Conservation (phyloP, 441 rosid genomes). For the Jatropha podagrica region DNA sequence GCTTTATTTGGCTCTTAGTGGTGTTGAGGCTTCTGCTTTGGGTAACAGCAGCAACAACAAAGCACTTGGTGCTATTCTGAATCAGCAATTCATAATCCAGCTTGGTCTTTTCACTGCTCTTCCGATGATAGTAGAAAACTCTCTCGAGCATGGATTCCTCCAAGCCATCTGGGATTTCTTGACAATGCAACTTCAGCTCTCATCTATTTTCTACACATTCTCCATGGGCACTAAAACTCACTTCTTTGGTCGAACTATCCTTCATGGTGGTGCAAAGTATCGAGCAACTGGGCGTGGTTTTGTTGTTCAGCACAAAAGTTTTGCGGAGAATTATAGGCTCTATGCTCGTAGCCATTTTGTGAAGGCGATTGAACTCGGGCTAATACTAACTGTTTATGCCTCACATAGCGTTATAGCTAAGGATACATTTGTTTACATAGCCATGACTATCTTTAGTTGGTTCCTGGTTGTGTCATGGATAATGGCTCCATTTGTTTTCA, state of each 20-base stretch:
- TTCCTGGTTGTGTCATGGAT: conserved; percentile 82
- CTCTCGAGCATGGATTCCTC: conserved; percentile 91
- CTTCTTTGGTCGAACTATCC: conserved; percentile 86
- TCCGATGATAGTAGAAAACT: conserved; percentile 89
- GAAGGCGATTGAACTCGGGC: conserved; percentile 89
- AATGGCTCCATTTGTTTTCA: conserved; percentile 80
- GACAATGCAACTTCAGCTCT: conserved; percentile 84
- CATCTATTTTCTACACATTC: conserved; percentile 86
- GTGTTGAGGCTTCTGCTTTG: conserved; percentile 61
- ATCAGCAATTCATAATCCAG: conserved; percentile 88
- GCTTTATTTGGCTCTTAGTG: conserved; percentile 82
- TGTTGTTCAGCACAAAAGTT: conserved; percentile 86
- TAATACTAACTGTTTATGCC: conserved; percentile 81
- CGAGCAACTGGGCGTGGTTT: conserved; percentile 95
- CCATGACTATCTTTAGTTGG: conserved; percentile 88
- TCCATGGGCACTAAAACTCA: conserved; percentile 97
- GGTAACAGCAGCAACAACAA: conserved; percentile 46
- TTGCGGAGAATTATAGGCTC: conserved; percentile 82
- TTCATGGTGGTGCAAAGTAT: conserved; percentile 94
- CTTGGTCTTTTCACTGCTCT: conserved; percentile 90
- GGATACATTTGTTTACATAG: conserved; percentile 71
- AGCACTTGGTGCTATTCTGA: conserved; percentile 73
- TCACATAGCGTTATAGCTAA: conserved; percentile 63
- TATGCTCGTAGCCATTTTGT: conserved; percentile 88
- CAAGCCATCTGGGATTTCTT: conserved; percentile 86